Base-by-base conservation (phyloP, 2,329 filamentous ascomycete species). In the Venturia effusa region DNA sequence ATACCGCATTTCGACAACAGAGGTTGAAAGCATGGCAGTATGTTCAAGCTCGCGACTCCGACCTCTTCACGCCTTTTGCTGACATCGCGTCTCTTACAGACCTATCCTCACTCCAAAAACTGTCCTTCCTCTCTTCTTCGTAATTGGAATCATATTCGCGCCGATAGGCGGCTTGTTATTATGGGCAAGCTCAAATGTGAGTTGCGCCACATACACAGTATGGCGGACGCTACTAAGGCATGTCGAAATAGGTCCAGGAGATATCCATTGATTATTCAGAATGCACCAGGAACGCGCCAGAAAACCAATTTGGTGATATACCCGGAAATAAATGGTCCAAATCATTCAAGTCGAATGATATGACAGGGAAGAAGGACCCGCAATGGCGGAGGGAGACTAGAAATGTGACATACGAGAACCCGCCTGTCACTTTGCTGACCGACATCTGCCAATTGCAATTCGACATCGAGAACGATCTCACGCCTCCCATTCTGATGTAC, bases 1-100 rank as follows among this genome's bases (percentile, higher is more conserved):
- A 97, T 79, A 97, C 93, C 66, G 94, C 94, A 13, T 99, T 97
- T 75, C 85, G 94, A 71, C 94, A 99, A 75, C 94, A 99, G 78
- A 87, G 94, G 74, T 79, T 99, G 76, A 97, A 97, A 79, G 94
- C 94, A 80, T 99, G 94, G 94, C 94, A 99, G 88, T 95, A 81
- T 77, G 91, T 84, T 51, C 59, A 63, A 30, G 61, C 30, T 7
- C 39, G 17, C 15, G 27, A 51, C 22, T 24, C 11, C 15, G 34
- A 19, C 13, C 61, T 1, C 30, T 5, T 32, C 37, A 24, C 19
- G 22, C 27, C 64, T 48, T 19, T n/a, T 67, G 69, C 79, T 81
- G 71, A 81, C 75, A 69, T 67, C 27, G 37, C 32, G 22, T 62
- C 69, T 68, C 61, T 68, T 67, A 64, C 72, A 94, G 90, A 78